Percentiles rank a stretch among this genome's conserved stretches.
Conservation (phyloP, 768 basidiomycete species). For the Rhodotorula taiwanensis region DNA sequence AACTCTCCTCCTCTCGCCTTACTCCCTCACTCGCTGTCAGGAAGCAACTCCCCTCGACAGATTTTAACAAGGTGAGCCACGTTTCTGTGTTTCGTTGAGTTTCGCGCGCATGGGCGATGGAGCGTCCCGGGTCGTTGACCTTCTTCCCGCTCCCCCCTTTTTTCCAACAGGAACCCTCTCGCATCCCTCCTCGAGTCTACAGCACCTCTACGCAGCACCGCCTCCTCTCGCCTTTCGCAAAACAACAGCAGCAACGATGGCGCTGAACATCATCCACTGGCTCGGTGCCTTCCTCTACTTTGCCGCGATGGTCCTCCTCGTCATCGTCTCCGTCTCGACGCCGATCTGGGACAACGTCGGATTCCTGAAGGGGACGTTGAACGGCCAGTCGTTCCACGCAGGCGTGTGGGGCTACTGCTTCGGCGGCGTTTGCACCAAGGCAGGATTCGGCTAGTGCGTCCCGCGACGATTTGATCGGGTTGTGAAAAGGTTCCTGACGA, state of each 20-base stretch:
- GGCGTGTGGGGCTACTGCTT: constrained; percentile 32
- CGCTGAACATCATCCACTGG: constrained; percentile 19
- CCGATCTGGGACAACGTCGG: constrained; percentile 30
- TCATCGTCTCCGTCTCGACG: constrained; percentile 22
- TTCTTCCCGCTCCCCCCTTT: too few species aligned
- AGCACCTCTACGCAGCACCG: background rate
- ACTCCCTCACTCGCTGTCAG: too few species aligned
- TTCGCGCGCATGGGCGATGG: too few species aligned
- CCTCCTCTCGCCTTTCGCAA: background rate
- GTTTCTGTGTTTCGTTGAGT: too few species aligned
- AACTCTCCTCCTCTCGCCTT: too few species aligned
- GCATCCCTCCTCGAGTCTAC: too few species aligned
- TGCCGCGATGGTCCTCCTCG: constrained; percentile 22
- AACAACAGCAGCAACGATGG: background rate
- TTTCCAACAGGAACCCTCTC: too few species aligned
- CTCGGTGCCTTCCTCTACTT: constrained; percentile 19
- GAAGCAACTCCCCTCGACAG: too few species aligned
- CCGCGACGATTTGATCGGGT: too few species aligned
- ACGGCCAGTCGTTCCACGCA: constrained; percentile 4
- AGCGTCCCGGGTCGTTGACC: too few species aligned
- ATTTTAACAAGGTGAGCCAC: too few species aligned
- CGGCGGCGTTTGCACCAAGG: background rate
- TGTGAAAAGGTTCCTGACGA: too few species aligned
- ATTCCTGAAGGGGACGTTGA: constrained; percentile 6
- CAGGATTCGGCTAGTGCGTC: constrained; percentile 18